Evolutionary conservation across 2,329 filamentous ascomycete species (phyloP), one percentile per base, ranked within the genome.

Genomic region (Talaromyces piceae): DNA sequence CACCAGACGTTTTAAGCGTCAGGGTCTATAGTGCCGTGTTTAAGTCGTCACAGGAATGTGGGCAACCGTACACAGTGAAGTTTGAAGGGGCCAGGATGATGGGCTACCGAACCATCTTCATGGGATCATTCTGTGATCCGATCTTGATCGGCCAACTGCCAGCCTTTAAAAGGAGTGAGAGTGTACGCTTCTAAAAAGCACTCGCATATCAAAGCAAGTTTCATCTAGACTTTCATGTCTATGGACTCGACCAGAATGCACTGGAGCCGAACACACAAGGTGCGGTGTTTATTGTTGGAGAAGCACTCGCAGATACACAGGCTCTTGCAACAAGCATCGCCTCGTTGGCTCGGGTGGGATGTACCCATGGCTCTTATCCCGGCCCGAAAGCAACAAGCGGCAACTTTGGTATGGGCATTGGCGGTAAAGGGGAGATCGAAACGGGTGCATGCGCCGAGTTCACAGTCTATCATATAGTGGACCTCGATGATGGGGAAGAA

Each of bases 1-100:
- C 74, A n/a, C 20, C 16, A 5, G 56, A 59, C 1, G 69, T 68
- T 0, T 58, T 66, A 8, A 72, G 69, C 1, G 67, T 71, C 4
- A 64, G 70, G 5, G 68, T 73, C 0, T 59, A 61, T 1, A 70
- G 70, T n/a, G 28, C 45, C 3, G 5, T 26, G 4, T 53, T 53
- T 12, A 25, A 23, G 18, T 33, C 44, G 4, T 33, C 30, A 1
- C n/a, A 7, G 13, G 13, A 33, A 33, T 4, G 16, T 3, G 44
- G 26, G 12, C 13, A 3, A 13, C 26, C n/a, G 16, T 51, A 51
- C 12, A 51, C 22, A 2, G 16, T 51, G 22, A 51, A 51, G 30
- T 22, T 51, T 7, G 49, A 51, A 37, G 49, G 23, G 8, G 49
- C 49, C 1, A 46, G 33, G 4, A 11, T 45, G 3, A 25, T 30